A percentile compares a stretch with the other conserved stretches of the same genome.
Evolutionary conservation across 139 green algal species (phyloP).

Genomic region (Choricystis sp.): DNA sequence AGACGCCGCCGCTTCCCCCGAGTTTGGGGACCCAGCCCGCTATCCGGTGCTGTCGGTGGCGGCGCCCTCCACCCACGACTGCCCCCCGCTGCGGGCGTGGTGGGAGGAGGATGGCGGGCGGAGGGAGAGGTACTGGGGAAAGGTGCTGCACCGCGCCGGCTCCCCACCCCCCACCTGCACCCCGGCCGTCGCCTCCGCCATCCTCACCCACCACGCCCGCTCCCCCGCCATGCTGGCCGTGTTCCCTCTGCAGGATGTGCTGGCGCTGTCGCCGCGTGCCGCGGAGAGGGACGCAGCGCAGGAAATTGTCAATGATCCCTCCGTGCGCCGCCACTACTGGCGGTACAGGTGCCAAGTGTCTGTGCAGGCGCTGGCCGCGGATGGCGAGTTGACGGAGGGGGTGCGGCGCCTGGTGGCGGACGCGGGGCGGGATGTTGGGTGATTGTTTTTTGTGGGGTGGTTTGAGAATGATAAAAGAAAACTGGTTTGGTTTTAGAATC

Average conservation of each 20-base stretch:
- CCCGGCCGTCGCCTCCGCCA: slow-evolving; percentile 50
- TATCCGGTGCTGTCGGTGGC: slow-evolving; percentile 73
- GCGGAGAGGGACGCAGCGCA: slow-evolving; percentile 36
- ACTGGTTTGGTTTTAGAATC: too few relatives aligned
- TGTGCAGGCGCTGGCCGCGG: slow-evolving; percentile 32
- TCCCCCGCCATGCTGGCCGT: slow-evolving; percentile 59
- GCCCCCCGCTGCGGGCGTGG: slow-evolving; percentile 65
- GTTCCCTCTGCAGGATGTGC: slow-evolving; percentile 71
- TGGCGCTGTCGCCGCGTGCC: slow-evolving; percentile 19
- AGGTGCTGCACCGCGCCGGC: slow-evolving; percentile 18
- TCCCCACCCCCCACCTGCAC: slow-evolving; percentile 34
- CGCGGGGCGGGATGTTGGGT: too few relatives aligned
- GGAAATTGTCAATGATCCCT: slow-evolving; percentile 94
- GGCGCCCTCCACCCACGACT: slow-evolving; percentile 86
- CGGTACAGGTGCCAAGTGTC: slow-evolving; percentile 45
- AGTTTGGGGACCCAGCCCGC: slow-evolving; percentile 47
- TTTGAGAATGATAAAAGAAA: too few relatives aligned
- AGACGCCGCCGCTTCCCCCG: too few relatives aligned
- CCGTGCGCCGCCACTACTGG: slow-evolving; percentile 90
- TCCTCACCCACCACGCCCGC: slow-evolving; percentile 76
- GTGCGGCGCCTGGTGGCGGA: slow-evolving; percentile 6
- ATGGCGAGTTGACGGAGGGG: slow-evolving; percentile 11
- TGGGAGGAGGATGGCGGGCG: slow-evolving; percentile 33
- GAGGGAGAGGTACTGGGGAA: background rate
- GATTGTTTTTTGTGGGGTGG: too few relatives aligned